These are phyloP conservation scores for Rhizopogon roseolus DNA, from an alignment of 768 basidiomycete genomes.

Conservation along the genomic window DNA sequence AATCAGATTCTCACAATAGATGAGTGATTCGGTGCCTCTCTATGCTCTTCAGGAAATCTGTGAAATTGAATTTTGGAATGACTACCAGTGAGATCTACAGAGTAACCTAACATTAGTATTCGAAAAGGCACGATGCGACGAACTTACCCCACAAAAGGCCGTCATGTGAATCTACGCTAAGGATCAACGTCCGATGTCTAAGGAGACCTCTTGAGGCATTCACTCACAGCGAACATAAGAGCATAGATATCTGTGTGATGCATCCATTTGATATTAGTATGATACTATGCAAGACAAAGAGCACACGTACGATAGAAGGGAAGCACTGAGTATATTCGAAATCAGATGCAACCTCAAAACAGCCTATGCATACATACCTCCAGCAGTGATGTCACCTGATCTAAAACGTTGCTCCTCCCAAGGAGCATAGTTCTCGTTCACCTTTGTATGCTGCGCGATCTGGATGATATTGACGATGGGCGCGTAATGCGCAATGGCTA, in stretches of 20 bases:
- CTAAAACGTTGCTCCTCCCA: slow-evolving; percentile 36
- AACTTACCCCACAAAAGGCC: slow-evolving; percentile 46
- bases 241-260: slow-evolving; percentile 50
- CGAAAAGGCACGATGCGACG: not conserved
- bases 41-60: slow-evolving; percentile 56
- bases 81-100: slow-evolving; percentile 51
- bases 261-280: slow-evolving; percentile 8
- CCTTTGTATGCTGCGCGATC: slow-evolving; percentile 45
- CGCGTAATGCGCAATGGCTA: slow-evolving; percentile 60
- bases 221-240: slow-evolving; percentile 48
- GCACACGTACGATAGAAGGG: slow-evolving; percentile 54
- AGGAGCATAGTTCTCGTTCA: slow-evolving; percentile 33
- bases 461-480: slow-evolving; percentile 63
- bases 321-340: slow-evolving; percentile 32
- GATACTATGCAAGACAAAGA: not conserved
- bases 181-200: slow-evolving; percentile 5
- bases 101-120: not conserved
- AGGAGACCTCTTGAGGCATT: not conserved
- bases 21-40: slow-evolving; percentile 54
- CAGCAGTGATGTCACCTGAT: slow-evolving; percentile 54
- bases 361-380: slow-evolving; percentile 35
- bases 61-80: slow-evolving; percentile 57
- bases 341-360: not conserved
- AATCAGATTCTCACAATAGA: slow-evolving; percentile 49
- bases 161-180: slow-evolving; percentile 41